Conservation (phyloP, 2,329 filamentous ascomycete genomes). For the Exserohilum turcica region DNA sequence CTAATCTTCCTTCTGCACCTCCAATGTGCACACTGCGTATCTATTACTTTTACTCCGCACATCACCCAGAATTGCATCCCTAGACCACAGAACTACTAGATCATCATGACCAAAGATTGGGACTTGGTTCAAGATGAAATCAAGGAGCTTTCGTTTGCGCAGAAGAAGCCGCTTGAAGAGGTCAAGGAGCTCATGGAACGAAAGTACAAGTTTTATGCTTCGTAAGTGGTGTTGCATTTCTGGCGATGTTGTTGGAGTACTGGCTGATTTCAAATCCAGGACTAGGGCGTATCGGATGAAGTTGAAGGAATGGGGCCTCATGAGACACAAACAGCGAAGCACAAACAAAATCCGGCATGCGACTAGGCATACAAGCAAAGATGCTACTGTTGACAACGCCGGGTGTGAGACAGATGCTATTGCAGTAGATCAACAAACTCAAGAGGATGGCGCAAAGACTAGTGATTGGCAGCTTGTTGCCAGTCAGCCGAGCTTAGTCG, state of each 20-base stretch:
- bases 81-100: neutral
- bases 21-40: neutral
- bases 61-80: neutral
- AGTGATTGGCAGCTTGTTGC: slow-evolving; percentile 17
- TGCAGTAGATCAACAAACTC: neutral
- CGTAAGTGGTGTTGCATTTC: slow-evolving; percentile 28
- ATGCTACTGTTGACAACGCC: slow-evolving; percentile 3
- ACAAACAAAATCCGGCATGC: slow-evolving; percentile 5
- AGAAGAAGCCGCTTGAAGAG: slow-evolving; percentile 42
- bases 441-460: slow-evolving; percentile 3
- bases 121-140: slow-evolving; percentile 37
- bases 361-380: neutral
- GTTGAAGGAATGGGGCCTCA: slow-evolving; percentile 44
- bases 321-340: slow-evolving; percentile 29
- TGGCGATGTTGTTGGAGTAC: neutral
- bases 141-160: slow-evolving; percentile 39
- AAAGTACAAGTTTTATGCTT: slow-evolving; percentile 41
- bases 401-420: slow-evolving; percentile 9
- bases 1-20: neutral
- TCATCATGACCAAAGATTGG: slow-evolving; percentile 43
- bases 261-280: slow-evolving; percentile 19
- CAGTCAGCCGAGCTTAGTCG: neutral
- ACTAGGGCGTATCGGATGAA: slow-evolving; percentile 47
- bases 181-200: slow-evolving; percentile 43
- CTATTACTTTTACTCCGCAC: neutral